These are phyloP conservation scores for Suhomyces prunicola DNA, from an alignment of 805 yeast species.

Conservation along the genomic window DNA sequence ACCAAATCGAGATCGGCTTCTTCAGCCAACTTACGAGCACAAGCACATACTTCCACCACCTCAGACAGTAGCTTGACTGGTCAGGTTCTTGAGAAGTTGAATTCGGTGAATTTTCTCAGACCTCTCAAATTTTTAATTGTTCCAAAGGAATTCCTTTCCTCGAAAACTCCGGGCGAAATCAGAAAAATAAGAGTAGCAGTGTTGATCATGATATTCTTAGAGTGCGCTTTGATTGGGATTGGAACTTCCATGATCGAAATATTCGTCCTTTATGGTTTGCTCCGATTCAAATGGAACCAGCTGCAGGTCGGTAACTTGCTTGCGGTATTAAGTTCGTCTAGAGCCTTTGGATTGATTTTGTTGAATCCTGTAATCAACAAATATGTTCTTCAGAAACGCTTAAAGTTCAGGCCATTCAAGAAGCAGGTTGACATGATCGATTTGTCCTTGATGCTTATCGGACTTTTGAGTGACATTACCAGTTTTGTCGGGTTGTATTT, in stretches of 20 bases:
- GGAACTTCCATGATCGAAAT: constrained; percentile 12
- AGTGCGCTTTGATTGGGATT: constrained; percentile 9
- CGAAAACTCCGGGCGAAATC: constrained; percentile 9
- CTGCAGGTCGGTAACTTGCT: constrained; percentile 14
- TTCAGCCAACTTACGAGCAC: neutral
- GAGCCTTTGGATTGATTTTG: constrained; percentile 15
- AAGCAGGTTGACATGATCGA: constrained; percentile 16
- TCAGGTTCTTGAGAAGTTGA: neutral
- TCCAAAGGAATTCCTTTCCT: constrained; percentile 13
- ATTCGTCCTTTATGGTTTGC: constrained; percentile 16
- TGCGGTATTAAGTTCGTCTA: constrained; percentile 13
- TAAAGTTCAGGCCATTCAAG: constrained; percentile 11
- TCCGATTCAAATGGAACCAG: constrained; percentile 16
- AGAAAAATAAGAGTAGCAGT: constrained; percentile 11
- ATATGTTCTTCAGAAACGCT: constrained; percentile 9
- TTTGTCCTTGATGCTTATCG: constrained; percentile 11
- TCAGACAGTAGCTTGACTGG: neutral
- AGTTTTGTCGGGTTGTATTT: constrained; percentile 11
- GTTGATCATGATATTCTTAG: constrained; percentile 8
- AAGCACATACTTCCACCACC: neutral
- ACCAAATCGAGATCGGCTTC: constrained; percentile 13
- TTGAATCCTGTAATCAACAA: constrained; percentile 15
- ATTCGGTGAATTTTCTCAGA: constrained; percentile 12
- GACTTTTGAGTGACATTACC: constrained; percentile 10
- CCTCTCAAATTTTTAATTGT: constrained; percentile 17